Evolutionary conservation across 192 early-diverging fungal species (phyloP), one percentile per base, ranked within the genome.

Genomic region (Mortierella hygrophila): DNA sequence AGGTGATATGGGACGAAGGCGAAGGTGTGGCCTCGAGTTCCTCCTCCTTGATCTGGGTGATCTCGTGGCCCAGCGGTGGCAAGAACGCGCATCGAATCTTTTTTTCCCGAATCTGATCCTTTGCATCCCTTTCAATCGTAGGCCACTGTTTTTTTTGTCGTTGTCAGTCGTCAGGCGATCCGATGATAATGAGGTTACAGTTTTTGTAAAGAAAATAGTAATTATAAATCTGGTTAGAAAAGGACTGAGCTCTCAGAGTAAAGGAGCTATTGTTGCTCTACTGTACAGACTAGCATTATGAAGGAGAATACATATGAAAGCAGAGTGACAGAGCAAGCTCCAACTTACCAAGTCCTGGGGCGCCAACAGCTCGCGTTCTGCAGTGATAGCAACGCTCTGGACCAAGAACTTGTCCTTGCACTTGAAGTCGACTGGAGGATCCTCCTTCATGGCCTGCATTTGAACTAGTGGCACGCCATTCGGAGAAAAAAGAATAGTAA

Each of bases 331-430:
- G 26, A 49, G 52, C 37, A 47, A 32, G 15, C 11, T 32, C 60
- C 49, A 52, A 26, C 83, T 72, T 89, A 93, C 92, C 87, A 95
- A 76, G 68, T 97, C 96, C n/a, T 90, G 80, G 40, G 92, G 81
- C 32, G 91, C 88, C 79, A 96, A 86, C 3, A 88, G 88, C 72
- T 95, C 91, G 75, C 94, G 89, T 63, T 96, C 94, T 35, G 89
- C 89, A 26, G 94, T 92, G 23, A 98, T 93, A 82, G 92, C 90
- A 75, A 98, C 93, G 80, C 93, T 95, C 88, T 97, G 97, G 35
- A 99, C 93, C 69, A 99, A 88, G 80, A 99, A 99, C 90, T 99
- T 99, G 93, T 99, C 98, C 80, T 96, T 97, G 91, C 96, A 97
- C 80, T 95, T 97, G 79, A 89, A 93, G 75, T 95, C 95, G 2